Base-by-base conservation (phyloP, 2,329 filamentous ascomycete species). In the Hortaea sp. region DNA sequence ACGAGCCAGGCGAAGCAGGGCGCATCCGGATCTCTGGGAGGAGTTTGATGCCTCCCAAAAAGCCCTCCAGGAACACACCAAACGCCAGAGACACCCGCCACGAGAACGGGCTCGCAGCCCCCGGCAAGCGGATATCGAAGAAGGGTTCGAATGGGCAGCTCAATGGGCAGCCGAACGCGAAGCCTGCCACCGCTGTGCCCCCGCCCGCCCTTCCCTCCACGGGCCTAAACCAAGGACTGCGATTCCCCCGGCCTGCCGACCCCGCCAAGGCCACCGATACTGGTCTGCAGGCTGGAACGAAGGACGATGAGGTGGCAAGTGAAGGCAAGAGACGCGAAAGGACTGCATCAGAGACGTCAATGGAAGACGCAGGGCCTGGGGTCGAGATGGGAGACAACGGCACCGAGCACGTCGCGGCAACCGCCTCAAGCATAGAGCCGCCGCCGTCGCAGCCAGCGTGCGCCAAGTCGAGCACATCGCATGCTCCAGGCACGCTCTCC, bases 31-130 rank as follows among this genome's bases (percentile, higher is more conserved):
- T n/a, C n/a, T n/a, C 39, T 31, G n/a, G 12, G 13, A 44, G 49
- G 46, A 53, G 48, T 58, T 60, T 67, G 61, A 73, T 74, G 71
- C 71, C 71, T 68, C 66, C 67, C 55, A 70, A 68, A 63, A 61
- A 59, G 60, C 69, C 68, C 60, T 63, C 60, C 59, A 59, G 59
- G 55, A 65, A 65, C 63, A 57, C 58, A 57, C 63, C 69, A 62
- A 68, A 69, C 62, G 63, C 66, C 64, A 69, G 69, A 61, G 68
- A 71, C 65, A 71, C 68, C 58, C 81, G 84, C 67, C 84, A 94
- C 71, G 88, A 95, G 71, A 88, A 86, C 82, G 88, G 87, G 63
- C 75, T 88, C 66, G 84, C 88, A 75, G 82, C 82, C 61, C 80
- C 84, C 44, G 83, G 82, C 56, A 87, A 82, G 73, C 81, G 82